Evolutionary conservation across 2,329 filamentous ascomycete genomes (phyloP).

Genomic region (Pseudophaeomoniella oleicola): DNA sequence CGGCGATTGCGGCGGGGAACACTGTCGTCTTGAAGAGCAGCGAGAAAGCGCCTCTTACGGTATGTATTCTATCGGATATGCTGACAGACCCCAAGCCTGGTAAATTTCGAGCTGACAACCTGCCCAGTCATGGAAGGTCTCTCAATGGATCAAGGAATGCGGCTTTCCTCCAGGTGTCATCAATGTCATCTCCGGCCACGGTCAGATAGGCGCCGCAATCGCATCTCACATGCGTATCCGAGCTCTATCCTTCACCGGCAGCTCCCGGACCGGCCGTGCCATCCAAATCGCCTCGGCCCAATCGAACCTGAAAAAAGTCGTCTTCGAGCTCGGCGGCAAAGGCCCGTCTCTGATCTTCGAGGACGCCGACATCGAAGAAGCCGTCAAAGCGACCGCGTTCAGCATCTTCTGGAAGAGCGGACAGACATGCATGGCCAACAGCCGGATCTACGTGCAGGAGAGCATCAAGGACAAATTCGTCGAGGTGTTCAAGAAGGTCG

Average conservation of each 20-base stretch:
- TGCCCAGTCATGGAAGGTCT: not conserved
- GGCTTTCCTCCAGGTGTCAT: constrained; percentile 7
- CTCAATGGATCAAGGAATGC: constrained; percentile 6
- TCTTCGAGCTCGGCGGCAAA: constrained; percentile 7
- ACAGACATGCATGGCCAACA: constrained; percentile 9
- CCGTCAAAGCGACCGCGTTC: constrained; percentile 1
- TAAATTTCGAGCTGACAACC: no score
- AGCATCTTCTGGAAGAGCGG: constrained; percentile 8
- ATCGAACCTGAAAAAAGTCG: constrained; percentile 4
- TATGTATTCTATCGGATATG: no score
- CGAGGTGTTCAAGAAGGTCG: constrained; percentile 4
- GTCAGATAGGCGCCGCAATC: not conserved
- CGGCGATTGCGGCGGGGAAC: constrained; percentile 22
- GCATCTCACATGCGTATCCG: constrained; percentile 1
- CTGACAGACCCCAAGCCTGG: no score
- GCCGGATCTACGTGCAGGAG: constrained; percentile 10
- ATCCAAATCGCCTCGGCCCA: constrained; percentile 4
- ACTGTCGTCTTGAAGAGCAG: constrained; percentile 15
- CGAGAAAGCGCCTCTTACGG: constrained; percentile 12
- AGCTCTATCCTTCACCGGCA: constrained; percentile 6
- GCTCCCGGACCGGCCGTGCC: constrained; percentile 4
- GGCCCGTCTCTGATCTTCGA: constrained; percentile 5
- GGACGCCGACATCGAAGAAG: constrained; percentile 9
- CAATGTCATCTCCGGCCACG: constrained; percentile 4
- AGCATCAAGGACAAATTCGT: constrained; percentile 9